These are phyloP conservation scores for Miamiensis avidus DNA, from an alignment of 169 alveolate genomes.

Conservation along the genomic window DNA sequence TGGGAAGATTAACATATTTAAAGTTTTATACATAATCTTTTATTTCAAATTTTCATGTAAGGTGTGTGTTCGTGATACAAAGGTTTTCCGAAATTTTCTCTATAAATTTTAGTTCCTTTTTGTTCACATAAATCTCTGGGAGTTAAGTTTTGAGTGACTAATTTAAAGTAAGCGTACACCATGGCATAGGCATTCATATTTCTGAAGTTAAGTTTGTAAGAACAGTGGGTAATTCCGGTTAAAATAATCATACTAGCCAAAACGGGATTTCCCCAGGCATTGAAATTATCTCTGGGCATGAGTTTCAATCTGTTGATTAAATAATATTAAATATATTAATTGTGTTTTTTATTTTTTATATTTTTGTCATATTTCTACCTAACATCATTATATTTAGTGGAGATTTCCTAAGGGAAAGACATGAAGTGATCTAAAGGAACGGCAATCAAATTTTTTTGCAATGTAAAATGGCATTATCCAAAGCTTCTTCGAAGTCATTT, in stretches of 20 bases:
- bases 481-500: conserved; percentile 63
- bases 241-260: conserved; percentile 54
- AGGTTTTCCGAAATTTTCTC: conserved; percentile 46
- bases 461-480: conserved; percentile 52
- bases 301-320: conserved; percentile 41
- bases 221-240: conserved; percentile 70
- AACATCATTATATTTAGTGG: conserved; percentile 55
- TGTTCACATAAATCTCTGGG: conserved; percentile 43
- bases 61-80: conserved; percentile 1
- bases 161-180: conserved; percentile 53
- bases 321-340: no score
- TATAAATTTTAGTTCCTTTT: conserved; percentile 52
- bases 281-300: conserved; percentile 52
- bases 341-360: no score
- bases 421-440: conserved; percentile 39
- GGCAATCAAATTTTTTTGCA: conserved; percentile 49
- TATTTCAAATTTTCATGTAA: background rate
- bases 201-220: conserved; percentile 51
- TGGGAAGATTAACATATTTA: no score
- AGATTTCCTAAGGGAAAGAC: conserved; percentile 41
- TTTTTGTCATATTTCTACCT: background rate
- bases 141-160: conserved; percentile 47
- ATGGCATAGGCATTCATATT: conserved; percentile 57
- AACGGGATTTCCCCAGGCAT: conserved; percentile 68
- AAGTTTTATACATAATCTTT: no score